These are phyloP conservation scores for Durio zibethinus DNA, from an alignment of 345 rosid species.

Conservation along the genomic window DNA sequence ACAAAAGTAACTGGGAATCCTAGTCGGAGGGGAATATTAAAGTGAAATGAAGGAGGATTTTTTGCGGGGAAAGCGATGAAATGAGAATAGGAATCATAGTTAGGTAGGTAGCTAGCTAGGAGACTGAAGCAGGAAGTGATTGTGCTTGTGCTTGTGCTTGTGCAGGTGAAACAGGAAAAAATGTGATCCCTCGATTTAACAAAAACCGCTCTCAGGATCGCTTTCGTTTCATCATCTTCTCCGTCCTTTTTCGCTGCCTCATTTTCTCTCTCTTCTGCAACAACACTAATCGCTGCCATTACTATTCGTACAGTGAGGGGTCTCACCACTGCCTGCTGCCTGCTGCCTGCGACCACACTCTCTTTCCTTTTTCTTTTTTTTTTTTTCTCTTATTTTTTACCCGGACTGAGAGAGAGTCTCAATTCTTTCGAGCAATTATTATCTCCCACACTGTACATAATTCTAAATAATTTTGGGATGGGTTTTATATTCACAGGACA, in stretches of 20 bases:
- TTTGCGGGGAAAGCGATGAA: neutral
- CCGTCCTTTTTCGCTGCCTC: neutral
- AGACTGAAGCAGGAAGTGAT: neutral
- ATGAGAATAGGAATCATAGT: too few species aligned
- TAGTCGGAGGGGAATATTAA: neutral
- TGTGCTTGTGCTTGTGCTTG: too few species aligned
- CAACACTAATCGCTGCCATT: slow-evolving; percentile 3
- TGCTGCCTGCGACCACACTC: neutral
- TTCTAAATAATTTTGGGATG: too few species aligned
- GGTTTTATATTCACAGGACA: too few species aligned
- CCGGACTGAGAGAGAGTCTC: too few species aligned
- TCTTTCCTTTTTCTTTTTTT: neutral
- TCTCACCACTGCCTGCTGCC: neutral
- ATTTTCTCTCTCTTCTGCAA: slow-evolving; percentile 4
- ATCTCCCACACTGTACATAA: too few species aligned
- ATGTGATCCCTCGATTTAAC: neutral
- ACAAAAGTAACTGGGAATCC: too few species aligned
- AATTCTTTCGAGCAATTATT: too few species aligned
- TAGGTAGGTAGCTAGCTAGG: neutral
- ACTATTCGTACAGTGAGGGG: neutral
- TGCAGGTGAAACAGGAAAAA: neutral
- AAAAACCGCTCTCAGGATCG: neutral
- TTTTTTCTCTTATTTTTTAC: too few species aligned
- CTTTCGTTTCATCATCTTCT: neutral
- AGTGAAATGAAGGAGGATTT: neutral